Evolutionary conservation across 768 basidiomycete species (phyloP), one percentile per base, ranked within the genome.

Genomic region (Pleurotus tuber-regium): DNA sequence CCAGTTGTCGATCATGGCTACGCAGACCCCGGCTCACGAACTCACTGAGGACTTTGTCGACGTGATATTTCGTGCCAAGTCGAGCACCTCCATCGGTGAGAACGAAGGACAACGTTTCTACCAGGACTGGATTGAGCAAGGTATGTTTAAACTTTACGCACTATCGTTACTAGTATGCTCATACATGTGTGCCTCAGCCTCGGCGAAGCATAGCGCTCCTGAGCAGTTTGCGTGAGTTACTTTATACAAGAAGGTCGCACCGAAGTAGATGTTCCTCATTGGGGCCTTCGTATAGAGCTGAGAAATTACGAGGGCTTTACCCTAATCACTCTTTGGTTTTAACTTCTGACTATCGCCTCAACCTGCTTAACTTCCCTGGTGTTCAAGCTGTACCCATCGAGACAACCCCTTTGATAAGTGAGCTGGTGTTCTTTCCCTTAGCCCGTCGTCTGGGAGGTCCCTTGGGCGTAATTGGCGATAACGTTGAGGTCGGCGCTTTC

Each of bases 281-380:
- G 53, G 51, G 36, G 40, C n/a, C 31, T 19, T 33, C 39, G 43
- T 54, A 66, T 67, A 66, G 77, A 58, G 61, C 70, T 23, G 68
- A 82, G 53, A 66, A 73, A 31, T 70, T 90, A 31, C 78, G 74
- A 30, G 76, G 71, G 57, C 51, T 85, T 12, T 83, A 88, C 61
- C 84, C 87, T 4, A 75, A 78, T 8, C 73, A 86, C 58, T 81
- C 83, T 23, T 58, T 88, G 23, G 74, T 87, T 6, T 65, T 77
- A 53, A 78, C 84, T 2, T 59, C 66, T 5, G 80, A 83, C 51
- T 65, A 54, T 44, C 61, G 68, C 24, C 61, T 84, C 54, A 68
- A 76, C 52, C 55, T 86, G 40, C 63, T 86, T 6, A 61, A 60
- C 16, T 79, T 79, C 55, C 86, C 87, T 35, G 77, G 64, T 12